Percentiles rank a stretch among this genome's conserved stretches.
phyloP scores from a whole-genome alignment of 257 asterid species.

The Solanum pinnatisectum region DNA sequence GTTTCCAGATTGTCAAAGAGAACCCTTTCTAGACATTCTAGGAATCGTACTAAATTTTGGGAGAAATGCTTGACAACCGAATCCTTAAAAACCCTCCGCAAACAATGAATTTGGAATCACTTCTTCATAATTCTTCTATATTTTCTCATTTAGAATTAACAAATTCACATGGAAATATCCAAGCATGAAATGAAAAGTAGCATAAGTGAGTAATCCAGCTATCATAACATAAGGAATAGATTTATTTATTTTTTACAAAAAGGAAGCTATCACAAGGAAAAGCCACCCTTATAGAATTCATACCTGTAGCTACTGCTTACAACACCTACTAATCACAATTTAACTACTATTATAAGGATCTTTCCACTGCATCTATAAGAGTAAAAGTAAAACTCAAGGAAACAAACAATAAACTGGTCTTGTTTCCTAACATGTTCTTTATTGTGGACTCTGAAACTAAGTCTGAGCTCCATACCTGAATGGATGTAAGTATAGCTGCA shows the following conservation, averaged over 20 bases:
- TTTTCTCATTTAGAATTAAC: background rate
- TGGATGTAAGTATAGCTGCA: conserved; percentile 86
- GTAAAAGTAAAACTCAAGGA: background rate
- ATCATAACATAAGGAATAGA: background rate
- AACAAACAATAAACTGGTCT: background rate
- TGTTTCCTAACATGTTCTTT: background rate
- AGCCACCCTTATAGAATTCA: background rate
- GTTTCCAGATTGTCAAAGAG: background rate
- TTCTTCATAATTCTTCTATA: background rate
- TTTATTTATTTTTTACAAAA: background rate
- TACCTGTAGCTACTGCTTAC: background rate
- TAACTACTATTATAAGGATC: background rate
- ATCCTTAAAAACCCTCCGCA: background rate
- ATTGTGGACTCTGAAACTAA: background rate
- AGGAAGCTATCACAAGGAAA: background rate
- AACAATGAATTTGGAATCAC: background rate
- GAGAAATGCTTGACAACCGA: background rate
- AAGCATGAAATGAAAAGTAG: background rate
- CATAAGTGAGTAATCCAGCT: background rate
- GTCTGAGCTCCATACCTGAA: conserved; percentile 45
- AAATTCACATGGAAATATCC: background rate
- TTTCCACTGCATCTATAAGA: background rate
- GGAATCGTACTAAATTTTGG: background rate
- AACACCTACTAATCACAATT: background rate
- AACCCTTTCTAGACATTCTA: background rate